Conservation (phyloP, 1,284 basidiomycete genomes). For the Cutaneotrichosporon spelunceum region DNA sequence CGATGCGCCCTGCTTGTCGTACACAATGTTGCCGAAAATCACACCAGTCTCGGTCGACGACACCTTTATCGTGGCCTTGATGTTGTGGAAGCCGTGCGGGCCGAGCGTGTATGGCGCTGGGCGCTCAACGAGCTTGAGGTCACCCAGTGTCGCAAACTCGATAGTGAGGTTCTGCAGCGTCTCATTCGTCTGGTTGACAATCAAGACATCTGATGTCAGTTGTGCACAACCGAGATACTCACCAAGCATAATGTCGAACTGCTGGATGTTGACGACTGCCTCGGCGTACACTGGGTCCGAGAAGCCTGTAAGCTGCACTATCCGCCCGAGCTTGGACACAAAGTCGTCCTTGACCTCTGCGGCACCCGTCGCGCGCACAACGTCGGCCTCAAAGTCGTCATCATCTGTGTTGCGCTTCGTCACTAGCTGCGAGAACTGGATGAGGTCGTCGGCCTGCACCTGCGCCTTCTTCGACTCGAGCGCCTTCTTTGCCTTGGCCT, state of each 20-base stretch:
- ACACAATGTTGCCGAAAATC: constrained; percentile 97
- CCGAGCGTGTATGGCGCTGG: constrained; percentile 89
- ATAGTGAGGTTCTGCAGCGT: constrained; percentile 95
- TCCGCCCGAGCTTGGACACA: constrained; percentile 89
- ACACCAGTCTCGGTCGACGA: constrained; percentile 97
- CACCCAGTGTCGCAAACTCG: constrained; percentile 96
- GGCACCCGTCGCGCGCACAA: constrained; percentile 84
- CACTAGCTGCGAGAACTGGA: constrained; percentile 90
- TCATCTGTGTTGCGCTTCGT: constrained; percentile 82
- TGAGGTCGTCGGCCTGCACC: constrained; percentile 88
- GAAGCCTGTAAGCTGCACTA: constrained; percentile 96
- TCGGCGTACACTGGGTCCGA: constrained; percentile 98
- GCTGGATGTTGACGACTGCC: constrained; percentile 96
- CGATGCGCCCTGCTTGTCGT: constrained; percentile 83
- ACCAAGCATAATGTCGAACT: constrained; percentile 86
- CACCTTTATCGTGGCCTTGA: constrained; percentile 98
- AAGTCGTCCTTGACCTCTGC: constrained; percentile 87
- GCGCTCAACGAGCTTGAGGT: constrained; percentile 94
- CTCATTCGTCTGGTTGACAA: constrained; percentile 94
- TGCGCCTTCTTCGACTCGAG: constrained; percentile 69
- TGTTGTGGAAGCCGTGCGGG: constrained; percentile 95
- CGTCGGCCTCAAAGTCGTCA: constrained; percentile 66
- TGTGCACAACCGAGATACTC: background rate
- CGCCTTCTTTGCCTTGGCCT: constrained; percentile 81
- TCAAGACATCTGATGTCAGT: constrained; percentile 66